A percentile compares a stretch with the other conserved stretches of the same genome.
phyloP scores from a whole-genome alignment of 2,329 filamentous ascomycete species.

The Stagonosporopsis cucurbitacearum region DNA sequence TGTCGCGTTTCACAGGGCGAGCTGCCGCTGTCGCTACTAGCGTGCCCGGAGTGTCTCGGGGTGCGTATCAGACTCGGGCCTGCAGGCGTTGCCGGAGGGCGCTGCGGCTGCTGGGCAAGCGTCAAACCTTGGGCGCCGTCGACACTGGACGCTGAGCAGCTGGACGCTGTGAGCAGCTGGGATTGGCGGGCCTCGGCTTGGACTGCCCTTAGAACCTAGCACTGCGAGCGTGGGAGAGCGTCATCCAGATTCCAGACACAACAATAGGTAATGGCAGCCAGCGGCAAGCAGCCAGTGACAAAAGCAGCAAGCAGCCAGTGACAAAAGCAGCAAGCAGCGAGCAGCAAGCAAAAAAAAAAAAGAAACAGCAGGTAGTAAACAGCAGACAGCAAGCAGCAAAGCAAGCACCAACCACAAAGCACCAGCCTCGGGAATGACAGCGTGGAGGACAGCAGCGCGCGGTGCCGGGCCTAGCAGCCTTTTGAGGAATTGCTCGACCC shows the following conservation, averaged over 20 bases:
- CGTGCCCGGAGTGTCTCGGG: conserved; percentile 3
- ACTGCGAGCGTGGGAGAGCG: background rate
- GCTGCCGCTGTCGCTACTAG: conserved; percentile 31
- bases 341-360: background rate
- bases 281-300: no score
- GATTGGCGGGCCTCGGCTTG: conserved; percentile 5
- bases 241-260: no score
- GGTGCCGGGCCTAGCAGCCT: conserved; percentile 15
- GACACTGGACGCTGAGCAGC: no score
- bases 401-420: no score
- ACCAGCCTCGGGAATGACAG: background rate
- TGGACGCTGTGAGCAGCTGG: background rate
- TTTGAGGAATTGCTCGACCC: conserved; percentile 17
- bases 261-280: no score
- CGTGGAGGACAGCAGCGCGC: conserved; percentile 4
- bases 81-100: conserved; percentile 4
- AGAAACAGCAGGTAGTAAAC: background rate
- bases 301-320: background rate
- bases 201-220: no score
- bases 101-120: conserved; percentile 8
- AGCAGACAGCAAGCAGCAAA: background rate
- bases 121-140: conserved; percentile 3
- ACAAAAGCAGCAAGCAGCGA: background rate
- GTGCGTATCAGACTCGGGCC: background rate
- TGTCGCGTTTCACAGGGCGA: conserved; percentile 29